Evolutionary conservation across 441 rosid species (phyloP).

Genomic region (Syzygium syzygioides): DNA sequence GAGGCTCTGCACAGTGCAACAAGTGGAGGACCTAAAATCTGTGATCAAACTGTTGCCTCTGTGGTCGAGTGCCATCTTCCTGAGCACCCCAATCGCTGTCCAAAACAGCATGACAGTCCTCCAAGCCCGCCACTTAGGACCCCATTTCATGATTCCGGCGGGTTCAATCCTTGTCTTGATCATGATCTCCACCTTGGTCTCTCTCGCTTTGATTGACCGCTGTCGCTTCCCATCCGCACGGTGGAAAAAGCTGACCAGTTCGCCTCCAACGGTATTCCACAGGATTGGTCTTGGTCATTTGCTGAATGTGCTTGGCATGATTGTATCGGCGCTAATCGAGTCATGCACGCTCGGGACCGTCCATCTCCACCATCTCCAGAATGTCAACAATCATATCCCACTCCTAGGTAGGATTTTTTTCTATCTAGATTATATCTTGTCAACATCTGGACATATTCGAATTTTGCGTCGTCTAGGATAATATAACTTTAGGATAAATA

Average conservation of each 20-base stretch:
- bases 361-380: conserved; percentile 1
- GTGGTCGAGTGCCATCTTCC: conserved; percentile 16
- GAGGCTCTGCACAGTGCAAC: conserved; percentile 26
- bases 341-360: conserved; percentile 15
- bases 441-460: too few relatives aligned
- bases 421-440: too few relatives aligned
- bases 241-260: conserved; percentile 20
- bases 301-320: neutral
- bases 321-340: neutral
- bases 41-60: conserved; percentile 20
- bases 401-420: too few relatives aligned
- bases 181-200: conserved; percentile 11
- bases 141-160: conserved; percentile 36
- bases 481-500: too few relatives aligned
- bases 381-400: conserved; percentile 14
- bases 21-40: conserved; percentile 30
- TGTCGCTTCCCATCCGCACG: conserved; percentile 8
- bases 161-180: conserved; percentile 27
- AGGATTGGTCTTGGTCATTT: neutral
- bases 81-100: conserved; percentile 22
- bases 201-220: conserved; percentile 21
- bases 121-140: conserved; percentile 34
- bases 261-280: neutral
- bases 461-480: too few relatives aligned
- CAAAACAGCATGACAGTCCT: conserved; percentile 28